Evolutionary conservation across 2,329 filamentous ascomycete genomes (phyloP), one percentile per base, ranked within the genome.

Genomic region (Neoascochyta sp.): DNA sequence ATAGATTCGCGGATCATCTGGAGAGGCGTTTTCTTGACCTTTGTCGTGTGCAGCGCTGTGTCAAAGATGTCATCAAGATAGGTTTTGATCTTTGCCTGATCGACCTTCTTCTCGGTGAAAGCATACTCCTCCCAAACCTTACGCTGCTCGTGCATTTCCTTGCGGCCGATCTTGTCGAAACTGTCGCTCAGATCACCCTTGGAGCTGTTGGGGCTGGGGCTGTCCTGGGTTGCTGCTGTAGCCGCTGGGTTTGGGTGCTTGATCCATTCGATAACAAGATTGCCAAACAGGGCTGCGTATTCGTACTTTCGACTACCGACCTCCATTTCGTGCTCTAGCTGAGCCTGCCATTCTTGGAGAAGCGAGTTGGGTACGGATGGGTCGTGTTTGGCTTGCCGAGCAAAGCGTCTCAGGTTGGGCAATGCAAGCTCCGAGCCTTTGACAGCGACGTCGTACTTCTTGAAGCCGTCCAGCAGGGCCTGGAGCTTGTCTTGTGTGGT

Each of bases 41-140:
- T 64, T 22, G 60, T 56, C 4, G 63, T 59, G 14, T 55, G 55
- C 33, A 47, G 65, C 38, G 52, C 68, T 51, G 41, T 62, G 41
- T 20, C 59, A 46, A 81, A 81, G 0, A 80, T 62, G 1, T 56
- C 41, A 8, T 66, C 57, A 1, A 81, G 67, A 43, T 77, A 80
- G 1, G 52, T 39, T 3, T 62, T 54, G 33, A 81, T 73, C 7
- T 59, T 64, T 3, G 39, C 42, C 7, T 55, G 51, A 39, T 80
- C 66, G 3, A 69, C 69, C 10, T 71, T 47, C 16, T 63, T 63
- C 4, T 66, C 53, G 3, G 62, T 62, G 47, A 81, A 80, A n/a
- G 76, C 74, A 30, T 70, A 60, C 1, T 61, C 51, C 49, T 81
- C 77, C 74, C 76, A 80, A 9, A 64, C 46, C 11, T 47, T 43